These are phyloP conservation scores for Paramecium primaurelia DNA, from an alignment of 73 alveolate genomes.

Conservation along the genomic window DNA sequence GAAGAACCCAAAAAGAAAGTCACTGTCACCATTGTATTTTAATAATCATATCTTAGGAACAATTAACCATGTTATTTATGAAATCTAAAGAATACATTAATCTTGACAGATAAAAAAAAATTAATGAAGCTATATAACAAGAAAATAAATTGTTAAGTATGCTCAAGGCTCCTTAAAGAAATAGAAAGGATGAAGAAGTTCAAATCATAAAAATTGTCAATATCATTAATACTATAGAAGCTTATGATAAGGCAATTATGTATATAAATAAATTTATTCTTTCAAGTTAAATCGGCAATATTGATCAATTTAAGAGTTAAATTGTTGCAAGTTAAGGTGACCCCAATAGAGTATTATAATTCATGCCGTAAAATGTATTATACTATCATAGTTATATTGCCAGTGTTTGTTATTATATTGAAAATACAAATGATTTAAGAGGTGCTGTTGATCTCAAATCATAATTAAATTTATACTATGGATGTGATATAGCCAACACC, in stretches of 20 bases:
- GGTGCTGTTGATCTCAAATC: not conserved
- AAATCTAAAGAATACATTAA: not conserved
- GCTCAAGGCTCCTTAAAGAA: slow-evolving; percentile 1
- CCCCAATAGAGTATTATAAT: not conserved
- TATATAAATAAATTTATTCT: not conserved
- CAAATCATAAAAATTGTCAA: not conserved
- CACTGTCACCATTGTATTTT: not conserved
- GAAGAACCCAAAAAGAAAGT: slow-evolving; percentile 1
- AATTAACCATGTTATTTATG: not conserved
- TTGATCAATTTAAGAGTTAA: not conserved
- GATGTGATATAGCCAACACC: not conserved
- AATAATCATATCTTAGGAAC: not conserved
- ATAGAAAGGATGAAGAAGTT: slow-evolving; percentile 5
- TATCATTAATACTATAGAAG: not conserved
- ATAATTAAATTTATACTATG: not conserved
- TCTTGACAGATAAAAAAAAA: not conserved
- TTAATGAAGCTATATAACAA: not conserved
- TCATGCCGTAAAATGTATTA: not conserved
- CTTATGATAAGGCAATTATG: not conserved
- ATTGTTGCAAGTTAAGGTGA: not conserved
- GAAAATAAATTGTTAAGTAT: not conserved
- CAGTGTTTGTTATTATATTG: not conserved
- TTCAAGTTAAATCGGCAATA: not conserved
- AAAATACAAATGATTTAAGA: not conserved
- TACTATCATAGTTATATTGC: not conserved